These are phyloP conservation scores for Schoenoplectus tabernaemontani DNA, from an alignment of 202 grass and related monocot species.

Conservation along the genomic window DNA sequence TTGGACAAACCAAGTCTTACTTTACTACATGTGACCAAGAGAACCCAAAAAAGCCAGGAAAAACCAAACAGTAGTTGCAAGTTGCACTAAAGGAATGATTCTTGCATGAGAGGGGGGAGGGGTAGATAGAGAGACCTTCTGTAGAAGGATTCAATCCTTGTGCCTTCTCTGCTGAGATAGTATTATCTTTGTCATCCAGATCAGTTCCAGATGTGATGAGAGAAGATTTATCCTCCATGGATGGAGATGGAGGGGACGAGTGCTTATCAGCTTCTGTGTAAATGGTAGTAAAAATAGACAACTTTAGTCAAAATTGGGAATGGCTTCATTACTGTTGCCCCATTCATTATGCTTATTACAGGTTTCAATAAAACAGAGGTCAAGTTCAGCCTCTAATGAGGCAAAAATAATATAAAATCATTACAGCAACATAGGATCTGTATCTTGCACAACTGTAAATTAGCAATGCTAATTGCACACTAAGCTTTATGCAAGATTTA, in stretches of 20 bases:
- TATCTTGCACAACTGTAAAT: not conserved
- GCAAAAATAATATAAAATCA: not conserved
- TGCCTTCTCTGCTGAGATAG: not conserved
- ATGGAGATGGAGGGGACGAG: not conserved
- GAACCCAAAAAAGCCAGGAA: not conserved
- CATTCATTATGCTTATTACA: not conserved
- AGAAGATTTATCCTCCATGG: constrained; percentile 13
- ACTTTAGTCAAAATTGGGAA: not conserved
- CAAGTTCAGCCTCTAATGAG: not conserved
- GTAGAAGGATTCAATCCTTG: not conserved
- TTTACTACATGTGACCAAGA: not conserved
- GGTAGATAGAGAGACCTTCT: not conserved
- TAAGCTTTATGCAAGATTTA: not conserved
- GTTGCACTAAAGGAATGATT: not conserved
- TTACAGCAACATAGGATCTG: not conserved
- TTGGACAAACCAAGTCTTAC: not conserved
- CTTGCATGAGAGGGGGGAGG: not conserved
- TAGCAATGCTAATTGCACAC: not conserved
- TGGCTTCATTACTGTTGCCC: not conserved
- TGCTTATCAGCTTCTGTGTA: not conserved
- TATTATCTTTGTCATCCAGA: constrained; percentile 13
- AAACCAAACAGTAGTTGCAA: not conserved
- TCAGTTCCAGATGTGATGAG: not conserved
- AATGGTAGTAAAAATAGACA: not conserved
- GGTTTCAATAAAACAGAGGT: not conserved